A percentile compares a stretch with the other conserved stretches of the same genome.
These are phyloP conservation scores for Phaeosphaeria sp. DNA, from an alignment of 2,329 filamentous ascomycete species.

Conservation along the genomic window DNA sequence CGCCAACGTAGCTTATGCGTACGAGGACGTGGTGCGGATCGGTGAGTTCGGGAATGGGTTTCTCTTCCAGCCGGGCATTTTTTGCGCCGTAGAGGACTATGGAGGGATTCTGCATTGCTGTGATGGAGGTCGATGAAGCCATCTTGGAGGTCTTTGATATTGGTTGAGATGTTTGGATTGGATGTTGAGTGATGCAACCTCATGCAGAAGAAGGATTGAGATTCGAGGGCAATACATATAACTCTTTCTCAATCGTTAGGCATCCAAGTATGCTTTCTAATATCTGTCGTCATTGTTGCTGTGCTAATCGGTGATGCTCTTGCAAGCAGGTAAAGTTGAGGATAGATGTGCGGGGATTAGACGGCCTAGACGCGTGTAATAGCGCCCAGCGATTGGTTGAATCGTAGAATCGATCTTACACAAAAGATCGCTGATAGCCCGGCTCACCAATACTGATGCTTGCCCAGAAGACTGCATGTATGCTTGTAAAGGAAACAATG, in stretches of 20 bases:
- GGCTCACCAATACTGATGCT: no score
- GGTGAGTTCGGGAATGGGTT: constrained; percentile 44
- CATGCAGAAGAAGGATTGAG: not conserved
- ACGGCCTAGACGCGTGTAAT: not conserved
- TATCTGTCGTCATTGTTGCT: not conserved
- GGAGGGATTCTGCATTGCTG: constrained; percentile 48
- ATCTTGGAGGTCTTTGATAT: not conserved
- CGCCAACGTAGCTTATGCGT: constrained; percentile 53
- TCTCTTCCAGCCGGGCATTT: constrained; percentile 48
- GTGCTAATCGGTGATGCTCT: not conserved
- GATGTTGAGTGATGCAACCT: not conserved
- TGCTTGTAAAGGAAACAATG: no score
- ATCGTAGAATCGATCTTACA: not conserved
- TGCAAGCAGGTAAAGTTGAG: not conserved
- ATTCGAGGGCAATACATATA: not conserved
- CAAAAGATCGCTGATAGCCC: not conserved
- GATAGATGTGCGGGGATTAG: not conserved
- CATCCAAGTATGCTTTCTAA: not conserved
- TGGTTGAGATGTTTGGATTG: not conserved
- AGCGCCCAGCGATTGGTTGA: not conserved
- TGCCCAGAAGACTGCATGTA: no score
- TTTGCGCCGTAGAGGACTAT: constrained; percentile 51
- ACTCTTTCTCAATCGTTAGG: not conserved
- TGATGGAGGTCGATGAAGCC: not conserved
- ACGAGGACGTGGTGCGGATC: constrained; percentile 52